These are phyloP conservation scores for Penicillium occitanis DNA, from an alignment of 2,329 filamentous ascomycete species.

Conservation along the genomic window DNA sequence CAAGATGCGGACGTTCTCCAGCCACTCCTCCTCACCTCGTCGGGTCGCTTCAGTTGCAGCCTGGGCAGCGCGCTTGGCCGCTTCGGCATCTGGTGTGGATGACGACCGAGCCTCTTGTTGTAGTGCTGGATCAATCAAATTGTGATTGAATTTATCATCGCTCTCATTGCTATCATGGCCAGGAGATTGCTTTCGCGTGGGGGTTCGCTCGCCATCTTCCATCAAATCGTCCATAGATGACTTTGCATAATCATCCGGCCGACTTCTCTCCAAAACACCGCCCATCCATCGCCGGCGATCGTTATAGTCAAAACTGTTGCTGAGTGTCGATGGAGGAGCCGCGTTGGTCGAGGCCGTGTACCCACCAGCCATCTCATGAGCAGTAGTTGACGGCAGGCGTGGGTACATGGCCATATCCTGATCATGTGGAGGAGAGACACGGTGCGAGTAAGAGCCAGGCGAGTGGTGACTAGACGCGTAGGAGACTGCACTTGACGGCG, in stretches of 20 bases:
- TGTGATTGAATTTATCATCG: constrained; percentile 32
- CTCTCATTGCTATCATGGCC: constrained; percentile 18
- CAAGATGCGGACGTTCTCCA: constrained; percentile 64
- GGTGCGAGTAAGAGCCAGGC: constrained; percentile 54
- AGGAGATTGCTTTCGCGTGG: constrained; percentile 31
- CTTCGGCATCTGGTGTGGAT: constrained; percentile 33
- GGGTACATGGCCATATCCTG: constrained; percentile 60
- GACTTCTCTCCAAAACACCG: constrained; percentile 58
- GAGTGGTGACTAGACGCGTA: constrained; percentile 65
- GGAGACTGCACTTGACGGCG: constrained; percentile 61
- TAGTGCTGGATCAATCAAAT: constrained; percentile 46
- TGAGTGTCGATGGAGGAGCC: constrained; percentile 61
- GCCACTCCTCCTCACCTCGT: constrained; percentile 56
- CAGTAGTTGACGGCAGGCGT: constrained; percentile 59
- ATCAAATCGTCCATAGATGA: constrained; percentile 22
- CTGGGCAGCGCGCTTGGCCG: constrained; percentile 37
- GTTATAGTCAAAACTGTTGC: constrained; percentile 60
- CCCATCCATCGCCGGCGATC: constrained; percentile 62
- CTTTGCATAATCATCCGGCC: constrained; percentile 41
- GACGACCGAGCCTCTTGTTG: constrained; percentile 13
- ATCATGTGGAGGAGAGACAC: constrained; percentile 53
- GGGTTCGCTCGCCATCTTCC: constrained; percentile 30
- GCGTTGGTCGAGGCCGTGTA: constrained; percentile 54
- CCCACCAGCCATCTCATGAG: constrained; percentile 54
- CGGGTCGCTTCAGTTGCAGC: constrained; percentile 43